Evolutionary conservation across 2,329 filamentous ascomycete genomes (phyloP).

Genomic region (Pyricularia grisea): DNA sequence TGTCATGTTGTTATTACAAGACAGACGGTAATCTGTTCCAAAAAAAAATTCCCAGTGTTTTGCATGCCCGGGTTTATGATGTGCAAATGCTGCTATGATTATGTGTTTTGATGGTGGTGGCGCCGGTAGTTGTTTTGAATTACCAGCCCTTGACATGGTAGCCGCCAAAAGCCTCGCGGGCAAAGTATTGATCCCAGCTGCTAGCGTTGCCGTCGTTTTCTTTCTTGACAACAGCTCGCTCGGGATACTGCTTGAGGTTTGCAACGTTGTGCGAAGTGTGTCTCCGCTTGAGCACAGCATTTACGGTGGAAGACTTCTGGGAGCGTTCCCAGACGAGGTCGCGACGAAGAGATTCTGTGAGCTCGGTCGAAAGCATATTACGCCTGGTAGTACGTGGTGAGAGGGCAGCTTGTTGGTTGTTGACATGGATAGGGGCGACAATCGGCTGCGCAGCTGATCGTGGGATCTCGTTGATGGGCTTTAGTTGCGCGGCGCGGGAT

Average conservation of each 20-base stretch:
- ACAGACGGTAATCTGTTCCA: slow-evolving; percentile 1
- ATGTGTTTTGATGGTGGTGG: neutral
- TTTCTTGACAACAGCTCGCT: slow-evolving; percentile 50
- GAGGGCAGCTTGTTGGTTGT: slow-evolving; percentile 60
- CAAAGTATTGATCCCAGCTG: slow-evolving; percentile 81
- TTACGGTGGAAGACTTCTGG: slow-evolving; percentile 83
- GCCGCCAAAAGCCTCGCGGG: slow-evolving; percentile 66
- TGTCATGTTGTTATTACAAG: slow-evolving; percentile 1
- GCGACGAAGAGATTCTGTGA: slow-evolving; percentile 85
- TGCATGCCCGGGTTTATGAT: neutral
- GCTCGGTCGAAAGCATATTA: slow-evolving; percentile 91
- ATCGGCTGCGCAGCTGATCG: slow-evolving; percentile 69
- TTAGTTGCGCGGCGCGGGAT: slow-evolving; percentile 35
- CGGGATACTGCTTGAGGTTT: slow-evolving; percentile 75
- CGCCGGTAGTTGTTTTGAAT: slow-evolving; percentile 4
- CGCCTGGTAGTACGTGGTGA: slow-evolving; percentile 86
- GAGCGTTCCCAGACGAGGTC: slow-evolving; percentile 93
- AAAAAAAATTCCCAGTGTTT: neutral
- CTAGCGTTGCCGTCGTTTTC: slow-evolving; percentile 55
- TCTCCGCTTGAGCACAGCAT: slow-evolving; percentile 78
- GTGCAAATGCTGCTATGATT: neutral
- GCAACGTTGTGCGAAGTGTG: slow-evolving; percentile 88
- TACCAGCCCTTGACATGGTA: slow-evolving; percentile 86
- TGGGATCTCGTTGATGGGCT: slow-evolving; percentile 52
- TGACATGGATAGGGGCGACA: slow-evolving; percentile 57